Conservation (phyloP, 1,284 basidiomycete genomes). For the Cystobasidiaceae sp. region DNA sequence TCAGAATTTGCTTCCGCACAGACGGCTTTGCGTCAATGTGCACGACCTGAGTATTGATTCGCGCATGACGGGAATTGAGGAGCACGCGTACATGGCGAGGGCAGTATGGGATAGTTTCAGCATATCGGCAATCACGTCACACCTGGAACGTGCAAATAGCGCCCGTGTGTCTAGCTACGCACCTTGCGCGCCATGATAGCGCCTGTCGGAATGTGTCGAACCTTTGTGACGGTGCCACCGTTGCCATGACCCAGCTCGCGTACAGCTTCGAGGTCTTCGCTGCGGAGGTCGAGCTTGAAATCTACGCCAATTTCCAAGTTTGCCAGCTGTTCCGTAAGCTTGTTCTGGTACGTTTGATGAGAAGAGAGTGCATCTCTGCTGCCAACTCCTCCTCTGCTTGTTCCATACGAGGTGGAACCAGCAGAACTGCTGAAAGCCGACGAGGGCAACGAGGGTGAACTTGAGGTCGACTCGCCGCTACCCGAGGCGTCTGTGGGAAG, state of each 20-base stretch:
- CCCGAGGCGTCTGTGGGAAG: conserved; percentile 28
- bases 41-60: conserved; percentile 63
- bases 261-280: conserved; percentile 57
- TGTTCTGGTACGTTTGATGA: conserved; percentile 28
- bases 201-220: conserved; percentile 82
- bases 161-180: conserved; percentile 39
- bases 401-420: conserved; percentile 16
- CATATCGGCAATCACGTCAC: background rate
- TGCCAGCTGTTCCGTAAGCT: conserved; percentile 45
- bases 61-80: background rate
- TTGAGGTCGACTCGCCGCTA: conserved; percentile 11
- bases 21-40: conserved; percentile 95
- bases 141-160: background rate
- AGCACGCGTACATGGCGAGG: background rate
- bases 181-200: conserved; percentile 95
- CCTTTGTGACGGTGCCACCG: conserved; percentile 92
- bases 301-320: conserved; percentile 48
- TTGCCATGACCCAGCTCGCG: conserved; percentile 93
- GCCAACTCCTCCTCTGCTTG: background rate
- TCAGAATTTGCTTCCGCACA: conserved; percentile 94
- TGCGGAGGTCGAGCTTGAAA: conserved; percentile 49
- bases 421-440: conserved; percentile 28
- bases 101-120: background rate
- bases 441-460: conserved; percentile 23
- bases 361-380: background rate